phyloP scores from a whole-genome alignment of 345 rosid genomes.

The Draba incana region DNA sequence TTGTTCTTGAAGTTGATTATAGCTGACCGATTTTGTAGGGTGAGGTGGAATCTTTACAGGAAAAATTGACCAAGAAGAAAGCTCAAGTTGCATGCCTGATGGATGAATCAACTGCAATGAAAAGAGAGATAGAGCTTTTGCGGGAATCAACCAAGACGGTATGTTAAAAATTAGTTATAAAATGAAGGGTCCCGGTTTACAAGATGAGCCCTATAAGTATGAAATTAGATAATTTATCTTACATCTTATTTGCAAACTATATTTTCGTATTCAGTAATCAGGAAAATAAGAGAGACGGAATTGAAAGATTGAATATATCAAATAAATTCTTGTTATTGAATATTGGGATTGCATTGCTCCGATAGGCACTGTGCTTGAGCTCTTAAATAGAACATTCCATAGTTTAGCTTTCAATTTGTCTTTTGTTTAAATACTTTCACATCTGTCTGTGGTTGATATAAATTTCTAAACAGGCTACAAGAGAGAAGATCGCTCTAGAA shows the following conservation, averaged over 20 bases:
- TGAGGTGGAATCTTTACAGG: slow-evolving; percentile 54
- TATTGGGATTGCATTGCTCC: neutral
- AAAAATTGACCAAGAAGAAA: slow-evolving; percentile 59
- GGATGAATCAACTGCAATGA: slow-evolving; percentile 64
- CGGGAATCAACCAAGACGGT: slow-evolving; percentile 61
- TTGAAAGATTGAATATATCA: slow-evolving; percentile 13
- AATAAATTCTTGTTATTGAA: slow-evolving; percentile 1
- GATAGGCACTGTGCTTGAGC: slow-evolving; percentile 14
- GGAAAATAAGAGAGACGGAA: neutral
- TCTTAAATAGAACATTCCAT: neutral
- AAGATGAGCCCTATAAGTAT: neutral
- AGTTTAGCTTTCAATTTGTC: neutral
- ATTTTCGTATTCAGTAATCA: slow-evolving; percentile 1
- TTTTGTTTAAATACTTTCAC: neutral
- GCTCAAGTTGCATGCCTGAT: slow-evolving; percentile 58
- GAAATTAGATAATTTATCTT: slow-evolving; percentile 2
- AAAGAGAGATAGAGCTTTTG: slow-evolving; percentile 63
- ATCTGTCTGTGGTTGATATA: slow-evolving; percentile 17
- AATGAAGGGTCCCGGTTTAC: neutral
- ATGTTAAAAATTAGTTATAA: slow-evolving; percentile 37
- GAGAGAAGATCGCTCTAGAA: slow-evolving; percentile 60
- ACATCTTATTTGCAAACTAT: neutral
- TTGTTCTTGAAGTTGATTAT: neutral
- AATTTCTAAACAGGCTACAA: slow-evolving; percentile 59
- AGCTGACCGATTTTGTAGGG: slow-evolving; percentile 45